A percentile compares a stretch with the other conserved stretches of the same genome.
These are phyloP conservation scores for Centrapalus pauciflorus DNA, from an alignment of 129 eudicot species.

Conservation along the genomic window DNA sequence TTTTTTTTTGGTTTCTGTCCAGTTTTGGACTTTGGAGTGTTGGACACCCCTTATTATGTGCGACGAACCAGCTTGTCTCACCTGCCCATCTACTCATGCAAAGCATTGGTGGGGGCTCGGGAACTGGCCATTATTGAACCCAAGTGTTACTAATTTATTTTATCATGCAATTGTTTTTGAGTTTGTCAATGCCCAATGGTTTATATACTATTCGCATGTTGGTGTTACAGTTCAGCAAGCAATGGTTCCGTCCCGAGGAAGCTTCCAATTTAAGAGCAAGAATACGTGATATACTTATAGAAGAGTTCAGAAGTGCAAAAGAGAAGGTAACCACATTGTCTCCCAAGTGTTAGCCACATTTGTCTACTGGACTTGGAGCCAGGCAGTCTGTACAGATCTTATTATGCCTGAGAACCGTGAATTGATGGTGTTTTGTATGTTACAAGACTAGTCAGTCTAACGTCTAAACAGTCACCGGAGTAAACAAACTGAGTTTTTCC, in stretches of 20 bases:
- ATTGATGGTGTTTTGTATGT: background rate
- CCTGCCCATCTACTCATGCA: too few species aligned
- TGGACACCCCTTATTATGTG: too few species aligned
- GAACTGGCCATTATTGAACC: too few species aligned
- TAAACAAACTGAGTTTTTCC: background rate
- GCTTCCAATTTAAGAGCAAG: conserved; percentile 66
- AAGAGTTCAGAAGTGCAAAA: conserved; percentile 40
- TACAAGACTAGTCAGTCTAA: background rate
- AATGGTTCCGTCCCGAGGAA: conserved; percentile 72
- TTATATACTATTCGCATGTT: background rate
- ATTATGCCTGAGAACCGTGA: background rate
- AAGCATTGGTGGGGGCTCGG: too few species aligned
- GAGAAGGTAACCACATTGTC: conserved; percentile 17
- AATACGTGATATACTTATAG: conserved; percentile 39
- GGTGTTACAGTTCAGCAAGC: conserved; percentile 53
- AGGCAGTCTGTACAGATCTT: conserved; percentile 15
- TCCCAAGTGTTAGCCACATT: conserved; percentile 10
- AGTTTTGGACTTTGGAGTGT: too few species aligned
- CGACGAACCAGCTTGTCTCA: too few species aligned
- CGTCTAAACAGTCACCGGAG: background rate
- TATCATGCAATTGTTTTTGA: background rate
- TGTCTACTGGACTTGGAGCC: background rate
- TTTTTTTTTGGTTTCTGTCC: too few species aligned
- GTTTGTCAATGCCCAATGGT: background rate
- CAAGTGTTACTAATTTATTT: background rate